Evolutionary conservation across 352 stramenopile genomes (phyloP), one percentile per base, ranked within the genome.

Genomic region (Pythium apleroticum): DNA sequence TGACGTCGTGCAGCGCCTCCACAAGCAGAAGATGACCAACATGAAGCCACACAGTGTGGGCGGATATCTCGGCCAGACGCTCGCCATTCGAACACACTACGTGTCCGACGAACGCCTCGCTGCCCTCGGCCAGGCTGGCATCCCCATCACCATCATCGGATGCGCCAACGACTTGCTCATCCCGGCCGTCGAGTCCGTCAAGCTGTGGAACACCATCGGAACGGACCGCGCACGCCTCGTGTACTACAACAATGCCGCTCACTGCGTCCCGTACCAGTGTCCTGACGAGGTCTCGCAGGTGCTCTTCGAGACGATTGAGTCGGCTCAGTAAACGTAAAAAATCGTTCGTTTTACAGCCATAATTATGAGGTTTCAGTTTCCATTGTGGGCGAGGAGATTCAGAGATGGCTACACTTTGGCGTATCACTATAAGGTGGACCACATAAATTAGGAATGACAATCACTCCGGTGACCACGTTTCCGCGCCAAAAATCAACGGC

Each of bases 1-100:
- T 10, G 77, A 86, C 54, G 69, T 84, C 48, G 58, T 88, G 37
- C 77, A 74, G 45, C 53, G 68, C 28, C 81, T 81, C 3, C 74
- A 85, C 57, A 28, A 65, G 20, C 72, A 73, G 1, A 69, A 66
- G 7, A 67, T 75, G 19, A 65, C 55, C 4, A 60, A 63, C 0
- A 63, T 67, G 10, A 63, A 43, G 10, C 48, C 59, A n/a, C 72
- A 73, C 8, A 66, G 56, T 15, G 22, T 79, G 14, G 66, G 69
- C 20, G 80, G 77, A 6, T 60, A 77, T 48, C 20, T 81, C 5
- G 71, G 78, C 25, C 80, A 89, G 64, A 69, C 63, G 9, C 60
- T 83, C 17, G 82, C 82, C 25, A 77, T 80, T 25, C 62, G 69
- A 27, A 80, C 66, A 27, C 77, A 86, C 39, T 77, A 60, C 37